Base-by-base conservation (phyloP, 2,329 filamentous ascomycete species). In the Colletotrichum horii region DNA sequence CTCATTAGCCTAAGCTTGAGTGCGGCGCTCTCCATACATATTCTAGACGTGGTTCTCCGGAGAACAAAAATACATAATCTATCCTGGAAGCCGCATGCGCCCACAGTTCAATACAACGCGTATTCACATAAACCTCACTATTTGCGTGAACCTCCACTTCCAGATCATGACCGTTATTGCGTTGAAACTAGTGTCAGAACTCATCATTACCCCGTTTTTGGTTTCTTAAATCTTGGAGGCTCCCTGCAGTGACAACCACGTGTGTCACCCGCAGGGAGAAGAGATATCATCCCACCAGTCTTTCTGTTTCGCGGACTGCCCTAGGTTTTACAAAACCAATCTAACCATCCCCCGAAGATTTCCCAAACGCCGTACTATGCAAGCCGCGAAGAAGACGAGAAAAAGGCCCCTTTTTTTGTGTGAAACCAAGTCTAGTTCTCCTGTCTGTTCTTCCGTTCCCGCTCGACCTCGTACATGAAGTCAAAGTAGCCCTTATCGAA, bases 401-500 rank as follows among this genome's bases (percentile, higher is more conserved):
- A 74, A 77, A 67, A 71, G 58, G 58, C 43, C 64, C 70, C 64
- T 52, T 67, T 36, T 36, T 67, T 72, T 69, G 19, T 60, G 64
- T 71, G 32, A 62, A 68, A 64, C 74, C 56, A 64, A 68, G 58
- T 67, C 56, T 76, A 76, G 70, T 76, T 76, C 74, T 76, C 74
- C 70, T 76, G 74, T 69, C 74, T 85, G 86, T 90, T 90, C 81
- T 86, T 83, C 78, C 89, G 87, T 89, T 98, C 96, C 86, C 96
- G 91, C 92, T 99, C 97, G 77, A 98, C 97, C 90, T 99, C 97
- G 86, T 98, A 99, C 90, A 94, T 92, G 89, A 99, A 99, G 87
- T 99, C 97, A 85, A 97, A 98, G 91, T 98, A 99, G 77, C 94
- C 92, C 91, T 98, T 98, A 89, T 99, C 97, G 87, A 99, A 99